Percentiles rank a stretch among this genome's conserved stretches.
These are phyloP conservation scores for Penicillium herquei DNA, from an alignment of 495 filamentous ascomycete genomes.

Conservation along the genomic window DNA sequence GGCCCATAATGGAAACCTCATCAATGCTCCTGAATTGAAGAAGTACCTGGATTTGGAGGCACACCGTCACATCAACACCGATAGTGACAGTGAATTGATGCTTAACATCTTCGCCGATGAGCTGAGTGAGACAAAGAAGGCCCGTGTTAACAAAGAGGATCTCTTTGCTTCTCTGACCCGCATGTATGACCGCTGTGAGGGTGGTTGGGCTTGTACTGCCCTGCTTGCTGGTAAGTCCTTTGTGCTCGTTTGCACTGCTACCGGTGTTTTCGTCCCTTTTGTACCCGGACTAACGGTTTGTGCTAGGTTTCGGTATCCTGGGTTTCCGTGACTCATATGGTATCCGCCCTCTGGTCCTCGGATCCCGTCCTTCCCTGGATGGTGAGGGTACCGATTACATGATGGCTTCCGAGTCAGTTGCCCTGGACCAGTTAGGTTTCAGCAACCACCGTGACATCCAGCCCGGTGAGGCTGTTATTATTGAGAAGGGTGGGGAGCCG, in stretches of 20 bases:
- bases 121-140: slow-evolving; percentile 93
- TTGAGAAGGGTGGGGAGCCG: slow-evolving; percentile 77
- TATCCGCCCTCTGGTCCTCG: slow-evolving; percentile 86
- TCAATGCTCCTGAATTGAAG: slow-evolving; percentile 83
- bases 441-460: slow-evolving; percentile 75
- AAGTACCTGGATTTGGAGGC: slow-evolving; percentile 81
- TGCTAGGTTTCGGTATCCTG: slow-evolving; percentile 73
- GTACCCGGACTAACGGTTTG: slow-evolving; percentile 8
- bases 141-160: slow-evolving; percentile 88
- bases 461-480: slow-evolving; percentile 92
- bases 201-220: slow-evolving; percentile 83
- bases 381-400: slow-evolving; percentile 83
- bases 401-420: slow-evolving; percentile 96
- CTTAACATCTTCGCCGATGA: slow-evolving; percentile 94
- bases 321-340: slow-evolving; percentile 89
- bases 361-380: slow-evolving; percentile 66
- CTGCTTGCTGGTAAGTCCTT: slow-evolving; percentile 76
- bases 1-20: slow-evolving; percentile 86
- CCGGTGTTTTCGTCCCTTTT: too few relatives aligned
- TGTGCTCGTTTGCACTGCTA: background rate
- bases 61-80: slow-evolving; percentile 95
- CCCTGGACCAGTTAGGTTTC: slow-evolving; percentile 85
- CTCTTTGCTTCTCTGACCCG: slow-evolving; percentile 73
- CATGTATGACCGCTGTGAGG: slow-evolving; percentile 77
- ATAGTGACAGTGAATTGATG: slow-evolving; percentile 92